A percentile compares a stretch with the other conserved stretches of the same genome.
Evolutionary conservation across 78 protist genomes (phyloP).

Genomic region (Dictyostelium firmibasis): DNA sequence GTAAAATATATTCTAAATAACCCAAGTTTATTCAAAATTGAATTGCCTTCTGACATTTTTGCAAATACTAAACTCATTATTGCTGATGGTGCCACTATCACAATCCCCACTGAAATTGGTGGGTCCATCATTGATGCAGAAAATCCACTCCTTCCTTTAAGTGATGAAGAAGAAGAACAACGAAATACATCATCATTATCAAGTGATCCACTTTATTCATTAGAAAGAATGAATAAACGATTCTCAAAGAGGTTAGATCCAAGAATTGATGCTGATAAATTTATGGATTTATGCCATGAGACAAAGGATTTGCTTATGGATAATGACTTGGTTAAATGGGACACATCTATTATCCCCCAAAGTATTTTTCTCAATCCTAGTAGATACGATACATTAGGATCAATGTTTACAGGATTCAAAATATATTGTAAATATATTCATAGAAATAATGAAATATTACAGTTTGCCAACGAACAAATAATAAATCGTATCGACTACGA

Average conservation of each 20-base stretch:
- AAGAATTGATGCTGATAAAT: background rate
- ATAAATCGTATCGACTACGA: background rate
- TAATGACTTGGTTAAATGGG: background rate
- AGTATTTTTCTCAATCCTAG: no score
- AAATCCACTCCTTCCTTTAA: no score
- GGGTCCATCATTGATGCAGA: no score
- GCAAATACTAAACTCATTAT: no score
- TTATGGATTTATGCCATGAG: background rate
- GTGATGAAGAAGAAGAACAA: no score
- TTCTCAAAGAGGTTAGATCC: no score
- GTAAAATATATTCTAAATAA: background rate
- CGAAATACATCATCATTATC: background rate
- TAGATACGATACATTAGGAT: background rate
- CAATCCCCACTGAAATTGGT: no score
- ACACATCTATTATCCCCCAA: no score
- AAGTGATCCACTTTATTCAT: background rate
- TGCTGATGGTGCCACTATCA: no score
- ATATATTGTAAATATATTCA: no score
- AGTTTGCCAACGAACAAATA: no score
- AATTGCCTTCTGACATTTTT: background rate
- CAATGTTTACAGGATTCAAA: background rate
- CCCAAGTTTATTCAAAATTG: background rate
- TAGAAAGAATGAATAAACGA: background rate
- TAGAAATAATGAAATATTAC: no score
- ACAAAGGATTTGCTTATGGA: background rate